Base-by-base conservation (phyloP, 2,329 filamentous ascomycete genomes). In the Samsoniella hepiali region DNA sequence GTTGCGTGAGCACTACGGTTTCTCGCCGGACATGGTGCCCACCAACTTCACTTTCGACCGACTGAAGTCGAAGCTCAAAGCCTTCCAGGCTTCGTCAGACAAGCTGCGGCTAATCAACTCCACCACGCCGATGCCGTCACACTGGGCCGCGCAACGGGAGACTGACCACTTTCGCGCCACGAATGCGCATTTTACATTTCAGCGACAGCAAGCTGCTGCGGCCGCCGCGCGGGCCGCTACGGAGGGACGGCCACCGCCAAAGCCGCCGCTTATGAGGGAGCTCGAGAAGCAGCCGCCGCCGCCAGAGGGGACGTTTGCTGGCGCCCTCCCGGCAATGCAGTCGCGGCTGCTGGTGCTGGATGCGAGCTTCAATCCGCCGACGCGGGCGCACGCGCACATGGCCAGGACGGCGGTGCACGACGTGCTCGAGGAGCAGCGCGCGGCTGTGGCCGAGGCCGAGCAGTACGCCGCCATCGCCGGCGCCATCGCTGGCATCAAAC, bases 351-450 rank as follows among this genome's bases (percentile, higher is more conserved):
- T 88, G 60, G 77, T 89, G 62, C 80, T 89, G 54, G 87, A 90
- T 73, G 87, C 87, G 58, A 88, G 85, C 64, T 90, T 89, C 77
- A 89, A 90, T 71, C 87, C 87, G 32, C 87, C 87, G 0, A 89
- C 87, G 0, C 75, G 77, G 8, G 87, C 86, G 2, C 87, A 90
- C 71, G 75, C 81, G 50, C 76, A 76, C 63, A 87, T 90, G 79
- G 83, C 81, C 0, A 72, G 77, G 0, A 81, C 82, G 2, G 84
- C 84, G 1, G 44, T 64, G 34, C 61, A 82, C 34, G 42, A 47
- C 9, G 51, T 56, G n/a, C 50, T 62, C n/a, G 36, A 42, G 50
- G 59, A 62, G 59, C 59, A 62, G 50, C 59, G 59, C 15, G 59
- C 59, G 4, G 59, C 58, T 38, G 38, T 61, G 47, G 58, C 44